Evolutionary conservation across 2,329 filamentous ascomycete genomes (phyloP), one percentile per base, ranked within the genome.

Genomic region (Sporothrix globosa): DNA sequence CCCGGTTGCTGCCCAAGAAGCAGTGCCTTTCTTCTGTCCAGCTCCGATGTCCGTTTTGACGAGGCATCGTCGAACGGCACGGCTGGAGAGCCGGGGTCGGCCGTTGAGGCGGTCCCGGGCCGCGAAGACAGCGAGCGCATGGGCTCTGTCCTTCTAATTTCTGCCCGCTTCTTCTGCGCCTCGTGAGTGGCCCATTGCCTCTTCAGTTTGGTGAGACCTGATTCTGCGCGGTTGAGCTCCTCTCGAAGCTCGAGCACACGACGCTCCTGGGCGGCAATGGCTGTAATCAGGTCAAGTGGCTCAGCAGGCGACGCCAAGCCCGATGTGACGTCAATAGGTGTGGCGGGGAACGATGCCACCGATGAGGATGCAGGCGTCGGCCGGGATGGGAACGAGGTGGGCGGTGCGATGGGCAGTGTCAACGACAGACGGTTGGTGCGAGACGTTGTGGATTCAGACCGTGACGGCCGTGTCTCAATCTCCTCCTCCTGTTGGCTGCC

Each of bases 211-310:
- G 84, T 83, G 53, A 99, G 83, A 61, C 97, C 91, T 14, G 83
- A 81, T 78, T 99, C 95, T 6, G 96, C 95, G 72, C 90, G 90
- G 30, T 84, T 82, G n/a, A 99, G 83, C 79, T 98, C 95, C 79
- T 99, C 96, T 72, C 90, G 91, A 68, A 99, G 83, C 80, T 98
- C 96, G 70, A 99, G 82, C 1, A 99, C 95, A 74, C 89, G 90
- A 70, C 96, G 87, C 82, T 99, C 96, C 81, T 98, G 94, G 17
- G 92, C 90, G 58, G 96, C 96, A 76, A 99, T 91, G 70, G 94
- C 91, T 72, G 93, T 94, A 74, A 99, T 89, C 76, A 97, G 92
- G 67, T 90, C 85, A 76, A 85, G 86, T 67, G 87, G 83, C 72
- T 90, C 88, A 50, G 82, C 80, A 1, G 85, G 85, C 1, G 83